A percentile compares a stretch with the other conserved stretches of the same genome.
These are phyloP conservation scores for Ophiostoma australiae DNA, from an alignment of 2,329 filamentous ascomycete species.

Conservation along the genomic window DNA sequence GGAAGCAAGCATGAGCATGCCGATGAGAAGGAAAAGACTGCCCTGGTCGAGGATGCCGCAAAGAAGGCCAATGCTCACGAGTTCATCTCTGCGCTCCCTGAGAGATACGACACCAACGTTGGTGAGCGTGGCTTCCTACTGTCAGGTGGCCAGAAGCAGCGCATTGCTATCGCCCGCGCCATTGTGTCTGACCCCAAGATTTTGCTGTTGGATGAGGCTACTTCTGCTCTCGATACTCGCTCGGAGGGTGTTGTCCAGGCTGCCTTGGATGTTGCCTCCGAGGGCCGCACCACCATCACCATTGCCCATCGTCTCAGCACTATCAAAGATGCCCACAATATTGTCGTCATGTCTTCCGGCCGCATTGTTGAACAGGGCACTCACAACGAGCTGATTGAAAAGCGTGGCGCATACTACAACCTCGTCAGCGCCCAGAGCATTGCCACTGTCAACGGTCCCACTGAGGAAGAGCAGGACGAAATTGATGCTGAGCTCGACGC, in stretches of 20 bases:
- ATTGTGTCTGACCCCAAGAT: conserved; percentile 90
- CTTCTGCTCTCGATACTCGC: conserved; percentile 87
- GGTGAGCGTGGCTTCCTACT: conserved; percentile 89
- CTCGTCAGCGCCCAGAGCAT: conserved; percentile 88
- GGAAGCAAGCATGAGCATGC: conserved; percentile 71
- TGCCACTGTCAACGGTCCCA: conserved; percentile 52
- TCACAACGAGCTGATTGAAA: conserved; percentile 71
- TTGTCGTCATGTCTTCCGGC: conserved; percentile 84
- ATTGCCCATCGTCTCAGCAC: conserved; percentile 95
- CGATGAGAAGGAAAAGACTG: conserved; percentile 60
- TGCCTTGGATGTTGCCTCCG: conserved; percentile 77
- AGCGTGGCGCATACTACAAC: conserved; percentile 69
- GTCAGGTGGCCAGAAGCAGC: conserved; percentile 93
- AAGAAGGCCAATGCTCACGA: conserved; percentile 92
- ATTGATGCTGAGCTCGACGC: conserved; percentile 51
- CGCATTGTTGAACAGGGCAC: conserved; percentile 89
- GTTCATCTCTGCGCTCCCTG: conserved; percentile 75
- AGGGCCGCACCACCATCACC: conserved; percentile 87
- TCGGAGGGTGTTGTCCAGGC: conserved; percentile 93
- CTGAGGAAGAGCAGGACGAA: conserved; percentile 41
- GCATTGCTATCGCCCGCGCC: conserved; percentile 88
- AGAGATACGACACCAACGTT: conserved; percentile 91
- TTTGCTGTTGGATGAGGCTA: conserved; percentile 89
- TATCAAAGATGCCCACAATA: conserved; percentile 90
- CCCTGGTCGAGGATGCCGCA: conserved; percentile 73